phyloP scores from a whole-genome alignment of 345 rosid species.

The Crucihimalaya himalaica region DNA sequence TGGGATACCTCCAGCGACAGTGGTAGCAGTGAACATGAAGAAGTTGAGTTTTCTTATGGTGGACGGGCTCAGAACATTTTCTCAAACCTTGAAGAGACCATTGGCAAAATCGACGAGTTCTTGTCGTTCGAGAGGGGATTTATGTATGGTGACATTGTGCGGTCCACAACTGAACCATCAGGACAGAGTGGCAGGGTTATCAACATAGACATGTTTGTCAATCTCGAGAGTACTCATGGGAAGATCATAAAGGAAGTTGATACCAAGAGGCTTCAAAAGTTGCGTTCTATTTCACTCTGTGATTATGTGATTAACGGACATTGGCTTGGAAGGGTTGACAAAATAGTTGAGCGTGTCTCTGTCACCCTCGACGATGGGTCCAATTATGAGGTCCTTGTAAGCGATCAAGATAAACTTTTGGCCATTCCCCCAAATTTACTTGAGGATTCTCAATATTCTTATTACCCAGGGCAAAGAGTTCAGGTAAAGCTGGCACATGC shows the following conservation, averaged over 20 bases:
- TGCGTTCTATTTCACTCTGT: conserved; percentile 63
- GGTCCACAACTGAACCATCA: conserved; percentile 56
- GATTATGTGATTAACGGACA: conserved; percentile 75
- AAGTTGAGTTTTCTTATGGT: conserved; percentile 53
- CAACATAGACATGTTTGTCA: conserved; percentile 54
- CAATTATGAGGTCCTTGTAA: conserved; percentile 57
- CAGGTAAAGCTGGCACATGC: conserved; percentile 49
- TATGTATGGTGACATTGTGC: conserved; percentile 70
- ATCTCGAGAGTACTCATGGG: conserved; percentile 66
- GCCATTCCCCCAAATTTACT: conserved; percentile 61
- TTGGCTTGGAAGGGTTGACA: conserved; percentile 79
- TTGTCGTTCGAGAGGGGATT: conserved; percentile 84
- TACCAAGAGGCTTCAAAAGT: conserved; percentile 60
- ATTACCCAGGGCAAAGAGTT: conserved; percentile 90
- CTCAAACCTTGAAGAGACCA: conserved; percentile 79
- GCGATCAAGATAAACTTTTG: conserved; percentile 58
- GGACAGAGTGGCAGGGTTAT: conserved; percentile 86
- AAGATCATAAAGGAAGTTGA: conserved; percentile 55
- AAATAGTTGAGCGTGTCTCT: conserved; percentile 65
- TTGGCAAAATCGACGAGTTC: conserved; percentile 87
- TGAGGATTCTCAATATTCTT: conserved; percentile 69
- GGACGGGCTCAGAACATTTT: conserved; percentile 70
- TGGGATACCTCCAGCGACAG: conserved; percentile 91
- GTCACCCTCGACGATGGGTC: conserved; percentile 76
- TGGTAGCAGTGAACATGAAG: conserved; percentile 74